phyloP scores from a whole-genome alignment of 2,329 filamentous ascomycete genomes.

The Verticillium klebahnii region DNA sequence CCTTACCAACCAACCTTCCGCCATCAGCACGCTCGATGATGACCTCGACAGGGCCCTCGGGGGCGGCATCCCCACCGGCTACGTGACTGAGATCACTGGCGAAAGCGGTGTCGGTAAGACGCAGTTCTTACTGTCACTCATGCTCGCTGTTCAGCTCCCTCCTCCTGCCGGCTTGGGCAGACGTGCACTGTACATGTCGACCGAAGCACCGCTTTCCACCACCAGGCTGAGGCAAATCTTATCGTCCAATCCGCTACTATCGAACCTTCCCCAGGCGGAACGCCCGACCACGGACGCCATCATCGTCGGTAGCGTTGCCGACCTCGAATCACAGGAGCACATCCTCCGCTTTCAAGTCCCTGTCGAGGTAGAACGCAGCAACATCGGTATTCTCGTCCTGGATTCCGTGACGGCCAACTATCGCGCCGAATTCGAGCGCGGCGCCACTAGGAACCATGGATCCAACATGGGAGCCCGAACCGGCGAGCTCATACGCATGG shows the following conservation, averaged over 20 bases:
- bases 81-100: conserved; percentile 84
- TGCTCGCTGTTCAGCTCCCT: conserved; percentile 80
- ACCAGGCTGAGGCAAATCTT: conserved; percentile 78
- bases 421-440: conserved; percentile 78
- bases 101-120: conserved; percentile 96
- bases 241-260: conserved; percentile 57
- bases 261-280: conserved; percentile 18
- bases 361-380: conserved; percentile 70
- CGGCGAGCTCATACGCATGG: conserved; percentile 71
- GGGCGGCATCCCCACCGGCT: conserved; percentile 76
- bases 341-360: conserved; percentile 91
- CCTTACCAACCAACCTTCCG: conserved; percentile 24
- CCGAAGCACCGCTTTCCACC: conserved; percentile 81
- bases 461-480: conserved; percentile 70
- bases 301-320: conserved; percentile 75
- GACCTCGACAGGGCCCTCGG: conserved; percentile 64
- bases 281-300: conserved; percentile 68
- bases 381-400: conserved; percentile 76
- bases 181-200: conserved; percentile 88
- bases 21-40: conserved; percentile 77
- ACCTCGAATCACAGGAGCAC: conserved; percentile 92
- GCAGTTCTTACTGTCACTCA: conserved; percentile 80
- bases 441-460: conserved; percentile 33
- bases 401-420: conserved; percentile 96
- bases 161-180: conserved; percentile 65